Conservation (phyloP, 805 yeast genomes). For the Hanseniaspora mollemarum region DNA sequence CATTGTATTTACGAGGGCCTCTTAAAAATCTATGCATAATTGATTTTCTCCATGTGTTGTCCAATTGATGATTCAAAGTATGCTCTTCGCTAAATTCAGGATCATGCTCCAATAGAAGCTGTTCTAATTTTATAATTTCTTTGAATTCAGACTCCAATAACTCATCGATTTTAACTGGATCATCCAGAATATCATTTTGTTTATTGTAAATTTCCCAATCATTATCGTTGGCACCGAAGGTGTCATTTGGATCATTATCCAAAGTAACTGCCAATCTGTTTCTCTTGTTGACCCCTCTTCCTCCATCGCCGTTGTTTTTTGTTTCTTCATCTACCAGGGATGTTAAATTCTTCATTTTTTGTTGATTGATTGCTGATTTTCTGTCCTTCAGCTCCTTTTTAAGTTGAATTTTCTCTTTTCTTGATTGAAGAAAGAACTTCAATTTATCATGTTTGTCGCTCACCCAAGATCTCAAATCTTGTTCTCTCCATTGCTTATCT, state of each 20-base stretch:
- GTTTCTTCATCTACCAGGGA: conserved; percentile 64
- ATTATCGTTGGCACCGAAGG: conserved; percentile 88
- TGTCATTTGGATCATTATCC: conserved; percentile 85
- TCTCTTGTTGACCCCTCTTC: conserved; percentile 31
- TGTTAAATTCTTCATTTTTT: conserved; percentile 83
- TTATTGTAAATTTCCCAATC: conserved; percentile 82
- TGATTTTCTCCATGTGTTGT: conserved; percentile 59
- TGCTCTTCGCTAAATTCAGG: conserved; percentile 79
- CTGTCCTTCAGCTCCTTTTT: conserved; percentile 73
- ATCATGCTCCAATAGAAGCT: conserved; percentile 66
- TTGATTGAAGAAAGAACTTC: conserved; percentile 43
- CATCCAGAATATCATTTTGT: conserved; percentile 50
- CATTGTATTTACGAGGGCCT: conserved; percentile 46
- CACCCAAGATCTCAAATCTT: conserved; percentile 72
- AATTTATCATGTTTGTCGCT: conserved; percentile 53
- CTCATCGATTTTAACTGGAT: conserved; percentile 55
- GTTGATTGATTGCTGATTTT: conserved; percentile 82
- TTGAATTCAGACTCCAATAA: conserved; percentile 63
- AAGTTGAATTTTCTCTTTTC: conserved; percentile 58
- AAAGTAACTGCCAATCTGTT: conserved; percentile 53
- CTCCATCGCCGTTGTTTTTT: conserved; percentile 24
- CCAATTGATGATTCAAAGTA: conserved; percentile 65
- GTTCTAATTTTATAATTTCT: conserved; percentile 52
- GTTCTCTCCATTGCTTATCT: conserved; percentile 67
- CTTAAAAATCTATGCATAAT: conserved; percentile 71